Evolutionary conservation across 2,329 filamentous ascomycete species (phyloP).

Genomic region (Nemania diffusa): DNA sequence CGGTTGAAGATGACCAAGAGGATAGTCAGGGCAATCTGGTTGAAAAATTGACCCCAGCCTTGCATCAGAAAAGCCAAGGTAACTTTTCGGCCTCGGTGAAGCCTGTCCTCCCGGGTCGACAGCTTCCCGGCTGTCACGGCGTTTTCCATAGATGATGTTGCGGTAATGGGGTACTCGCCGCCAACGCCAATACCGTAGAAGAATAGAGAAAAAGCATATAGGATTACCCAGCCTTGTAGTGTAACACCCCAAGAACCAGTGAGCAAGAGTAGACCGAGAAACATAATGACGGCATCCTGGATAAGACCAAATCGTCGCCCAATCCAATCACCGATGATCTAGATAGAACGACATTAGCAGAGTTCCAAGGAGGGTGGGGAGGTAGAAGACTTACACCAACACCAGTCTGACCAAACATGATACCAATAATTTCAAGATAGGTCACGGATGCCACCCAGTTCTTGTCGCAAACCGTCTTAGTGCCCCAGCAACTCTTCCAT

Average conservation of each 20-base stretch:
- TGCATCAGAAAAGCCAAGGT: conserved; percentile 98
- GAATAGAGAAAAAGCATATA: conserved; percentile 94
- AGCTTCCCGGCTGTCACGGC: conserved; percentile 85
- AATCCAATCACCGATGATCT: conserved; percentile 75
- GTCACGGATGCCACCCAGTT: conserved; percentile 88
- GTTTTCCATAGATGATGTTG: conserved; percentile 93
- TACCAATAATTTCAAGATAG: conserved; percentile 93
- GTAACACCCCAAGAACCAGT: conserved; percentile 89
- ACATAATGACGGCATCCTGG: conserved; percentile 95
- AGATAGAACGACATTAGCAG: conserved; percentile 31
- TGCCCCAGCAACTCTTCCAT: conserved; percentile 83
- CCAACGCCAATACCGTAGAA: conserved; percentile 82
- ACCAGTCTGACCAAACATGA: conserved; percentile 90
- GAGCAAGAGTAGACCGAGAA: conserved; percentile 89
- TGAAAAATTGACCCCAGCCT: conserved; percentile 95
- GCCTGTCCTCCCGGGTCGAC: conserved; percentile 90
- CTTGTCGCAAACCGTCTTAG: conserved; percentile 71
- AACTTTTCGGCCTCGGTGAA: conserved; percentile 95
- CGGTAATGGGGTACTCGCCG: conserved; percentile 96
- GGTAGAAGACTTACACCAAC: conserved; percentile 72
- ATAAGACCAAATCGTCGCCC: conserved; percentile 95
- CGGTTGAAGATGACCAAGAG: conserved; percentile 90
- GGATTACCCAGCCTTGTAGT: conserved; percentile 95
- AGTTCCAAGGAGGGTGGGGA: not conserved
- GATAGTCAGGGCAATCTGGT: conserved; percentile 89